Conservation (phyloP, 2,329 filamentous ascomycete species). For the Colletotrichum costaricense region DNA sequence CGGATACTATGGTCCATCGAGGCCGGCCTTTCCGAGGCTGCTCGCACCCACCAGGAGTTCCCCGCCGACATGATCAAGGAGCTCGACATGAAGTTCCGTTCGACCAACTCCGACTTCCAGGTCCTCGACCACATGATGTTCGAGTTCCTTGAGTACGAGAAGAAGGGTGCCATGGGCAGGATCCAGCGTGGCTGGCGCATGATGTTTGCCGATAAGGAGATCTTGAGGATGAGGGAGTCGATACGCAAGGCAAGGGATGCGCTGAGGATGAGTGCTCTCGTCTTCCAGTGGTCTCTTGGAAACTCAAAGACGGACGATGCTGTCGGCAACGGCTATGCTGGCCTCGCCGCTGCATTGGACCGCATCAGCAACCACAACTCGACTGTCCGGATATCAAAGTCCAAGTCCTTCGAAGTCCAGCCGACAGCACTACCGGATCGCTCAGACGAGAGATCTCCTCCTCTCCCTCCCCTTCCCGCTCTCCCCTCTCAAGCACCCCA, state of each 20-base stretch:
- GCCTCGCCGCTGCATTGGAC: constrained; percentile 73
- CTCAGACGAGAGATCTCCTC: background rate
- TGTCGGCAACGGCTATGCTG: constrained; percentile 75
- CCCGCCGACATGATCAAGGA: constrained; percentile 72
- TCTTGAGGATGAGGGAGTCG: constrained; percentile 68
- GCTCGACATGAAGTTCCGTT: constrained; percentile 72
- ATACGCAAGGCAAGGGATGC: constrained; percentile 70
- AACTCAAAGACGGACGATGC: constrained; percentile 68
- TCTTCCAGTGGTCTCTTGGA: constrained; percentile 75
- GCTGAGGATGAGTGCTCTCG: constrained; percentile 71
- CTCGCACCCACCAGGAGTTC: constrained; percentile 62
- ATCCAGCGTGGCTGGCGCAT: constrained; percentile 71
- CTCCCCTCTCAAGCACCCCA: constrained; percentile 36
- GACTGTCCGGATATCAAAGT: constrained; percentile 41
- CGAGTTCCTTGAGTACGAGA: constrained; percentile 71
- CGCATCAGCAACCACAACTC: constrained; percentile 51
- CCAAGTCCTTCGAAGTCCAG: constrained; percentile 43
- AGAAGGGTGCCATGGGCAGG: constrained; percentile 69
- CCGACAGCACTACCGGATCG: constrained; percentile 1
- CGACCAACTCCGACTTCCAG: constrained; percentile 71
- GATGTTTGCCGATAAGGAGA: constrained; percentile 71
- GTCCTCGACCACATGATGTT: constrained; percentile 72
- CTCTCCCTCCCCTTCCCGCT: constrained; percentile 19
- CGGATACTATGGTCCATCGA: constrained; percentile 77
- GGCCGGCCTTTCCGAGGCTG: constrained; percentile 68